Evolutionary conservation across 225 moss, liverwort and hornwort species (phyloP).

Genomic region (Pseudisothecium myosuroides): DNA sequence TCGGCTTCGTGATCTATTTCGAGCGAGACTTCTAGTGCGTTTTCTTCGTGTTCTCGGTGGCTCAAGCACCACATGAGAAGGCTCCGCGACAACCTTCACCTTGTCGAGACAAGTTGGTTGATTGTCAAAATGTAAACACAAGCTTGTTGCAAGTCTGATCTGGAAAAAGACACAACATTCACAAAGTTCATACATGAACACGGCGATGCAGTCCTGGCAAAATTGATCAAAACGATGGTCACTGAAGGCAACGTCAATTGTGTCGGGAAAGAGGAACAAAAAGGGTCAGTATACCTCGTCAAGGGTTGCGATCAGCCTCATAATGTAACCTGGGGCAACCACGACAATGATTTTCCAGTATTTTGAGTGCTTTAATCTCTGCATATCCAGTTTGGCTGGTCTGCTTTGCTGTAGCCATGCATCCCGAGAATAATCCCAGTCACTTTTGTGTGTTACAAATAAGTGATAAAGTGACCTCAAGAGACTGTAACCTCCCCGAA

Average conservation of each 20-base stretch:
- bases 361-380: background rate
- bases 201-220: background rate
- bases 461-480: background rate
- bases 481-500: background rate
- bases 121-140: constrained; percentile 30
- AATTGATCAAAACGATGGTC: background rate
- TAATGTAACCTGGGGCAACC: constrained; percentile 21
- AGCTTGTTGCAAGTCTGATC: constrained; percentile 25
- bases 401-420: constrained; percentile 1
- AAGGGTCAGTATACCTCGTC: constrained; percentile 10
- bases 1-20: constrained; percentile 21
- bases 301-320: constrained; percentile 12
- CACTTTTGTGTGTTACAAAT: background rate
- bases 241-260: background rate
- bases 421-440: background rate
- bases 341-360: constrained; percentile 15
- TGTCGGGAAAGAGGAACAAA: background rate
- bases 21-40: constrained; percentile 5
- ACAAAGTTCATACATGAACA: background rate
- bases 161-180: constrained; percentile 4
- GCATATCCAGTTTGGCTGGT: background rate
- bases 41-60: background rate
- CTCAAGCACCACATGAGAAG: background rate
- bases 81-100: background rate
- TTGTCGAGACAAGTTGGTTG: constrained; percentile 2